A percentile compares a stretch with the other conserved stretches of the same genome.
phyloP scores from a whole-genome alignment of 2,329 filamentous ascomycete species.

The Fragosphaeria purpurea region DNA sequence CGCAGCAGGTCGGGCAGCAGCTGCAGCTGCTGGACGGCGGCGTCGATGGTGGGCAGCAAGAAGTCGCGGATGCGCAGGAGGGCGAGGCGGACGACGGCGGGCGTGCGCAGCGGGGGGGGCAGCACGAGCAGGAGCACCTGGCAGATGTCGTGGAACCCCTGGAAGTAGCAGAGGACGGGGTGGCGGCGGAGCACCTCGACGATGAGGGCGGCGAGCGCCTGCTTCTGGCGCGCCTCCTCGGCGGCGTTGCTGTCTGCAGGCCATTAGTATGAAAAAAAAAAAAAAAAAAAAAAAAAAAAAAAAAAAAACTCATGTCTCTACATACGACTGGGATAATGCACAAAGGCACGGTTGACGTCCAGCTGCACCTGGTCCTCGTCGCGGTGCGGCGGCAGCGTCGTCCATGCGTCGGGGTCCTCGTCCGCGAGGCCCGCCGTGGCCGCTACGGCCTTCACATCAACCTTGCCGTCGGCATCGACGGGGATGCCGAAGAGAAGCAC shows the following conservation, averaged over 20 bases:
- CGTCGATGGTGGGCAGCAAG: slow-evolving; percentile 81
- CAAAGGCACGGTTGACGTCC: slow-evolving; percentile 92
- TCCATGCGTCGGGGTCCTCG: slow-evolving; percentile 35
- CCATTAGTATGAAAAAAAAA: neutral
- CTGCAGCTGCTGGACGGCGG: slow-evolving; percentile 74
- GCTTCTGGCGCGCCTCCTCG: slow-evolving; percentile 61
- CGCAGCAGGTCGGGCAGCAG: slow-evolving; percentile 75
- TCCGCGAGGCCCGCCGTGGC: slow-evolving; percentile 10
- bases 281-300: slow-evolving; percentile 1
- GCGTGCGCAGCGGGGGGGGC: slow-evolving; percentile 47
- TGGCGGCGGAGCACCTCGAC: slow-evolving; percentile 67
- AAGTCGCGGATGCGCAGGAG: slow-evolving; percentile 90
- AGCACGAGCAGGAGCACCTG: slow-evolving; percentile 90
- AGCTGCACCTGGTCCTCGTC: slow-evolving; percentile 89
- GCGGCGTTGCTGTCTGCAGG: slow-evolving; percentile 53
- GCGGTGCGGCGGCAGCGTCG: slow-evolving; percentile 58
- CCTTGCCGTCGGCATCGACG: slow-evolving; percentile 1
- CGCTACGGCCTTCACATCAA: slow-evolving; percentile 7
- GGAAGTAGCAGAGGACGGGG: slow-evolving; percentile 87
- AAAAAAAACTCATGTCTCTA: slow-evolving; percentile 15
- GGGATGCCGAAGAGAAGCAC: slow-evolving; percentile 37
- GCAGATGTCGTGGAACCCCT: slow-evolving; percentile 97
- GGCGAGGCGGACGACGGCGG: slow-evolving; percentile 70
- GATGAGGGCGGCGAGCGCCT: slow-evolving; percentile 72
- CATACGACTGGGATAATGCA: slow-evolving; percentile 81